phyloP scores from a whole-genome alignment of 129 eudicot species.

The Lactuca saligna region DNA sequence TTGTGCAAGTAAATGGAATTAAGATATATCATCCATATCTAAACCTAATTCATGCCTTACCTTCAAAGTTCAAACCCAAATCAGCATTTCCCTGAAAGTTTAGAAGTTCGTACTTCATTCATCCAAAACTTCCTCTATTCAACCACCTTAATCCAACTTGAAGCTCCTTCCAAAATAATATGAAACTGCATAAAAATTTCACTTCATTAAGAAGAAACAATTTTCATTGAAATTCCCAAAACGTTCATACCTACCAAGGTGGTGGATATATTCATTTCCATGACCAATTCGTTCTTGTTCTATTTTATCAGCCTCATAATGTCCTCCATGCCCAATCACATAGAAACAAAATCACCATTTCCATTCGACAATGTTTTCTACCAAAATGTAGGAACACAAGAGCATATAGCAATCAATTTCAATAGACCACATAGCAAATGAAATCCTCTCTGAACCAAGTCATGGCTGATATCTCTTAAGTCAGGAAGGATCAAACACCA shows the following conservation, averaged over 20 bases:
- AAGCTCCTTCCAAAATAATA: conserved; percentile 12
- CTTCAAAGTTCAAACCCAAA: background rate
- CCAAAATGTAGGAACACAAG: conserved; percentile 2
- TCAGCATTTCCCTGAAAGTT: conserved; percentile 3
- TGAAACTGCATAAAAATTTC: conserved; percentile 4
- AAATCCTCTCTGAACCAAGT: background rate
- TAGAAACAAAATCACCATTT: background rate
- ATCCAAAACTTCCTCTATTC: conserved; percentile 5
- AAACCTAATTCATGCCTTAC: conserved; percentile 10
- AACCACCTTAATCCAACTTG: conserved; percentile 9
- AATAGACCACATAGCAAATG: background rate
- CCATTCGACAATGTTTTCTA: background rate
- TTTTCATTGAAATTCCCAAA: background rate
- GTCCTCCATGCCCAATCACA: conserved; percentile 13
- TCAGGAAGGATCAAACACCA: conserved; percentile 7
- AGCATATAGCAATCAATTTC: conserved; percentile 3
- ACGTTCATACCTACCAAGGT: background rate
- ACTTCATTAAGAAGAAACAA: background rate
- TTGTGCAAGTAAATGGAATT: background rate
- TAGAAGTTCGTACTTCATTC: background rate
- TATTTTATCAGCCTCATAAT: conserved; percentile 7
- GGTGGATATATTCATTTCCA: background rate
- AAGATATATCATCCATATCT: conserved; percentile 14
- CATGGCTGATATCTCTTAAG: background rate
- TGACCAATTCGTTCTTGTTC: conserved; percentile 1